A percentile compares a stretch with the other conserved stretches of the same genome.
phyloP scores from a whole-genome alignment of 208 protist species.

The Leishmania guyanensis region DNA sequence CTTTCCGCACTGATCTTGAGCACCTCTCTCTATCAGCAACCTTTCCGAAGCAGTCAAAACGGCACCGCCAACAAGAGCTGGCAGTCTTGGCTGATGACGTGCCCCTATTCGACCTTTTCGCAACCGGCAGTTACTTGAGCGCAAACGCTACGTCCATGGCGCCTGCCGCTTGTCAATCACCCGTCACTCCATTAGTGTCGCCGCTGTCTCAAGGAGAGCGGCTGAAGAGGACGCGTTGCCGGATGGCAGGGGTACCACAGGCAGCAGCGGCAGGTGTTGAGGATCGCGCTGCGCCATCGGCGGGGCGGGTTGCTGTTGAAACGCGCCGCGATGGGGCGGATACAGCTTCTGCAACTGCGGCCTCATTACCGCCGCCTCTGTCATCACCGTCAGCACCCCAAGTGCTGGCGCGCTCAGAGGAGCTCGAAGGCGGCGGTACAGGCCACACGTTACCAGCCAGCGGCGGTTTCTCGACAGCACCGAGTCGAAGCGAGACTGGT shows the following conservation, averaged over 20 bases:
- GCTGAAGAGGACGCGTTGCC: not conserved
- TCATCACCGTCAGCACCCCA: not conserved
- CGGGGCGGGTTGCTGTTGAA: no score
- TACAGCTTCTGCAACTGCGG: not conserved
- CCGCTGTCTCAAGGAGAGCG: not conserved
- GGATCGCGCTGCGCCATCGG: not conserved
- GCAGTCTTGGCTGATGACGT: not conserved
- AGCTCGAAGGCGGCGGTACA: not conserved
- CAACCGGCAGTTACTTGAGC: not conserved
- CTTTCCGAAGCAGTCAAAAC: not conserved
- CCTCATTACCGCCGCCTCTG: not conserved
- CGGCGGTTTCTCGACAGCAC: not conserved
- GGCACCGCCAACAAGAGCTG: not conserved
- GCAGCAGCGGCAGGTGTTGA: not conserved
- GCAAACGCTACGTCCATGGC: not conserved
- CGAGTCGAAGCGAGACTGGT: not conserved
- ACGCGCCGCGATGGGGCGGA: not conserved
- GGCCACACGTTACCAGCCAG: not conserved
- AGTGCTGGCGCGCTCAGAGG: not conserved
- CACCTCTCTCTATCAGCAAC: not conserved
- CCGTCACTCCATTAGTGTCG: not conserved
- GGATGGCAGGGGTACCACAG: not conserved
- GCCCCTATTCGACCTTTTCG: constrained; percentile 1
- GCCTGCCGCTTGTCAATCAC: not conserved
- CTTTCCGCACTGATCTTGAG: not conserved